Evolutionary conservation across 371 early-diverging fungal genomes (phyloP), one percentile per base, ranked within the genome.

Genomic region (Mucor circinelloides): DNA sequence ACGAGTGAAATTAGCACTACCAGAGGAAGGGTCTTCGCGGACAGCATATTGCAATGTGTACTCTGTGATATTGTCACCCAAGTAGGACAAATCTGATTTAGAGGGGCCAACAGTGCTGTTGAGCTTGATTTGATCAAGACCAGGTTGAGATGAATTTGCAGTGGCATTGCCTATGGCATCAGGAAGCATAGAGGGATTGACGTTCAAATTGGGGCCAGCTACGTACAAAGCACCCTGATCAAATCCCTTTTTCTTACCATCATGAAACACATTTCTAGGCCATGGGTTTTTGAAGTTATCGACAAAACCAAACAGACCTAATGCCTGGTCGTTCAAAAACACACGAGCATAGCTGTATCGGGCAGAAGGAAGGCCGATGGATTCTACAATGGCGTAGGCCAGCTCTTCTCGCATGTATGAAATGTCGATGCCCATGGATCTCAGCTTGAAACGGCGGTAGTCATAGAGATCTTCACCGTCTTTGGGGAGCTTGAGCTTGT

Each of bases 321-420:
- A 40, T 1, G 72, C 66, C 9, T 72, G 63, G 28, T 78, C 64
- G 30, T 82, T 79, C 6, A 82, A 30, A 27, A 60, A 52, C 50
- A 71, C 38, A 60, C 77, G 30, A 21, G 77, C 72, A 42, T 78
- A 86, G 2, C 77, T 71, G 1, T 73, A 71, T 28, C 71, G 71
- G 9, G 77, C 71, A 12, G 81, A 70, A 27, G 81, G 81, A 31
- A 83, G 66, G 13, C 85, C 85, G 5, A 79, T 48, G 1, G 80
- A 72, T 34, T 71, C 70, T 23, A 79, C 71, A 25, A 84, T 69
- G 50, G 80, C 82, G 31, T 85, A 77, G 28, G 77, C 77, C 19
- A 86, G 13, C 58, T 81, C 79, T 31, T 86, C 87, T 30, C 84
- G 73, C 55, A 86, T 78, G 63, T 77, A 82, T 2, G 84, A 78